Evolutionary conservation across 805 yeast species (phyloP), one percentile per base, ranked within the genome.

Genomic region (Yarrowia bubula): DNA sequence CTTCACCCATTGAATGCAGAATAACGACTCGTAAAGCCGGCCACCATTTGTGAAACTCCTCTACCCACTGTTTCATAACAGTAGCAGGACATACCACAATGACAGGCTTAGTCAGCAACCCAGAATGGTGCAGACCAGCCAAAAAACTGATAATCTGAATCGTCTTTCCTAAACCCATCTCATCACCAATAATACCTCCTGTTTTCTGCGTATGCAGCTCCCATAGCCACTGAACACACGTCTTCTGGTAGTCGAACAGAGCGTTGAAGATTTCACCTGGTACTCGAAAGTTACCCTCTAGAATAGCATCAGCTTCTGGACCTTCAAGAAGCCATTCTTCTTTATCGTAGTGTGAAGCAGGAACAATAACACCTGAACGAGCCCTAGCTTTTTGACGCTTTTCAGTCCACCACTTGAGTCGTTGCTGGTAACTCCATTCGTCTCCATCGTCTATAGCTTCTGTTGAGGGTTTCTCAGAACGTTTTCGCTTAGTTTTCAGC

Each of bases 161-260:
- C 0, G 99, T 95, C 72, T 95, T 95, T 1, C 99, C 99, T 15
- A 95, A 77, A 0, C 99, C 99, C 99, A 95, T 95, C 75, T 95
- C 99, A 75, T 95, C 99, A 31, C 98, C 98, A 44, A 95, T 82
- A 22, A 95, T 95, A 0, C 99, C 99, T 2, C 99, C 99, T 2
- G 92, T 88, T 58, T 84, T 85, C 74, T 95, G 98, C 18, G 85
- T 81, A 71, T 89, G 87, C n/a, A 95, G 78, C 72, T 95, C 99
- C 87, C 96, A 92, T 1, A 95, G 82, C 99, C 99, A 93, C 71
- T 95, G 97, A 1, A 95, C 98, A 68, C 98, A 91, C 0, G 98
- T 95, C 71, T 90, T 90, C 71, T 95, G 99, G 74, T 95, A 95
- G 68, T 90, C 96, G 72, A 95, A 95, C 13, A 95, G 77, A 4